Percentiles rank a stretch among this genome's conserved stretches.
These are phyloP conservation scores for Penicillium expansum DNA, from an alignment of 2,329 filamentous ascomycete species.

Conservation along the genomic window DNA sequence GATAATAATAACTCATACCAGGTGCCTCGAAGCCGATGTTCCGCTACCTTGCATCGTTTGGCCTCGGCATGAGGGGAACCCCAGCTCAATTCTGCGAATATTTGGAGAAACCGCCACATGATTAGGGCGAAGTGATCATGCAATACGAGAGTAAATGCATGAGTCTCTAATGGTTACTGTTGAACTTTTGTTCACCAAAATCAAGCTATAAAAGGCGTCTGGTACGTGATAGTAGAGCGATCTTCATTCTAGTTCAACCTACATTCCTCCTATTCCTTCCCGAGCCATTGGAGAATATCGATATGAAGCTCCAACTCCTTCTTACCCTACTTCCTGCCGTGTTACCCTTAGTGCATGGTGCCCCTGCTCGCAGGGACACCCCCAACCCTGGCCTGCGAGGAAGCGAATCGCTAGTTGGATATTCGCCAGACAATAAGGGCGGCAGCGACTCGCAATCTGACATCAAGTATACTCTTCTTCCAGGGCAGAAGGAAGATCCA, in stretches of 20 bases:
- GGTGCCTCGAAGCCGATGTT: not conserved
- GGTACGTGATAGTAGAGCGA: not conserved
- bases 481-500: conserved; percentile 52
- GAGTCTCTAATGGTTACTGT: not conserved
- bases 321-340: conserved; percentile 5
- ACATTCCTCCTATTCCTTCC: not conserved
- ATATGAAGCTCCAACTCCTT: conserved; percentile 16
- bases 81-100: not conserved
- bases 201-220: not conserved
- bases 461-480: conserved; percentile 45
- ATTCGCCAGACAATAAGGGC: conserved; percentile 38
- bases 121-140: not conserved
- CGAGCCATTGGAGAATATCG: not conserved
- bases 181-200: not conserved
- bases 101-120: not conserved
- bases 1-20: not conserved
- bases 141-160: not conserved
- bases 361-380: conserved; percentile 16
- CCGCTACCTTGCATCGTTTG: not conserved
- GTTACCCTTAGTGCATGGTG: conserved; percentile 22
- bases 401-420: conserved; percentile 37
- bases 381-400: conserved; percentile 32
- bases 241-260: not conserved
- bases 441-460: conserved; percentile 37
- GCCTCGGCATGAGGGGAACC: conserved; percentile 1